A percentile compares a stretch with the other conserved stretches of the same genome.
Conservation (phyloP, 2,329 filamentous ascomycete species). For the Penicillium capsulatum region DNA sequence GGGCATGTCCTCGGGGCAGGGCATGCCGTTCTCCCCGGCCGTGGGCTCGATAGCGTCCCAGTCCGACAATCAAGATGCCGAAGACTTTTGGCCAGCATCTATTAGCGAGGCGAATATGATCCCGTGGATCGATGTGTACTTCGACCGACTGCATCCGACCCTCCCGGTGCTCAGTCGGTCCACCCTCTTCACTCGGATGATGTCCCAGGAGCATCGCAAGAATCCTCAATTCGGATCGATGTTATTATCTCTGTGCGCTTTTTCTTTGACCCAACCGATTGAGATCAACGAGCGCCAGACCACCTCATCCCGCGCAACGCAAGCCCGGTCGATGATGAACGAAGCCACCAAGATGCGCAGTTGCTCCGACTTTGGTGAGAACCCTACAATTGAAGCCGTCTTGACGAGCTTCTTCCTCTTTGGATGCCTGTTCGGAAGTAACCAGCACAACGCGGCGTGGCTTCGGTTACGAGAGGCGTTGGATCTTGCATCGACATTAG, state of each 20-base stretch:
- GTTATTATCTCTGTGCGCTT: constrained; percentile 42
- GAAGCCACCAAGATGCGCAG: constrained; percentile 45
- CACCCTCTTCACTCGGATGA: constrained; percentile 41
- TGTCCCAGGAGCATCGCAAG: constrained; percentile 41
- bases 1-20: constrained; percentile 17
- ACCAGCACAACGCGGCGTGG: constrained; percentile 73
- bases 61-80: constrained; percentile 19
- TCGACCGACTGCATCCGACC: constrained; percentile 43
- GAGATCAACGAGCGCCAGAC: constrained; percentile 41
- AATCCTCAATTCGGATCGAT: constrained; percentile 44
- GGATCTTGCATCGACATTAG: constrained; percentile 41
- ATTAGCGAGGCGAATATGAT: constrained; percentile 43
- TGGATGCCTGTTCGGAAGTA: constrained; percentile 65
- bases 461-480: constrained; percentile 68
- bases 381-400: constrained; percentile 40
- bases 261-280: constrained; percentile 44
- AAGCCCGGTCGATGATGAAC: constrained; percentile 42
- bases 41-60: constrained; percentile 12
- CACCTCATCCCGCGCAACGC: constrained; percentile 32
- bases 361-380: constrained; percentile 40
- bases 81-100: constrained; percentile 36
- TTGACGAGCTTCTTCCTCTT: constrained; percentile 75
- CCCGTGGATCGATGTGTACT: constrained; percentile 43
- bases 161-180: constrained; percentile 41
- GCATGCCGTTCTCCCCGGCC: constrained; percentile 20